Base-by-base conservation (phyloP, 73 alveolate genomes). In the Tetrahymena borealis region DNA sequence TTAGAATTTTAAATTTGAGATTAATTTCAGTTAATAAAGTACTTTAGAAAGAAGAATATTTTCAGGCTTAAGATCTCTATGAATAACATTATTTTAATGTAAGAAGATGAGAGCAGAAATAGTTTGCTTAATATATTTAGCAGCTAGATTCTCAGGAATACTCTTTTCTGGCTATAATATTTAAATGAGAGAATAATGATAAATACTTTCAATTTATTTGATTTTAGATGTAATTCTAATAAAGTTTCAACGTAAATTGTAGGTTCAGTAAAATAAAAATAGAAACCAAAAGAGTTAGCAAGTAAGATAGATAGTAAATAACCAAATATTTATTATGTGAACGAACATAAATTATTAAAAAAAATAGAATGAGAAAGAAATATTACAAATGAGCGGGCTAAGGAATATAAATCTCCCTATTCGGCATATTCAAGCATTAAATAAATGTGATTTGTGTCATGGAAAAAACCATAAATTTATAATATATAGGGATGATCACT, bases 371-470 rank as follows among this genome's bases (percentile, higher is more conserved):
- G 16, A 41, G 20, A 41, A 20, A 4, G 3, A 41, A 41, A 18
- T 7, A 18, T 41, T 41, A 41, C 78, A 41, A 41, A 41, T 20
- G 78, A 41, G 11, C 78, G 78, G 16, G 78, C 20, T 31, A 41
- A 41, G 20, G 78, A 3, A 91, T 93, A 97, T 78, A 97, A 95
- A 92, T 97, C 99, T 10, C 99, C 99, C 33, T 97, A 98, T 38
- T 96, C 96, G 7, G 99, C 99, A 93, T 97, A 97, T 93, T 97
- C 99, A 13, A 97, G 92, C 39, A 97, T 97, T 77, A 97, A 95
- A 94, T 97, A 97, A n/a, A 97, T 94, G 78, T 94, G 97, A 91
- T 97, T 96, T 77, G 95, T 92, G 93, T 97, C 99, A 98, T 98
- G 97, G 96, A 97, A 97, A 94, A 97, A 97, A 85, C 97, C 98